These are phyloP conservation scores for Pochonia chlamydosporia DNA, from an alignment of 2,329 filamentous ascomycete species.

Conservation along the genomic window DNA sequence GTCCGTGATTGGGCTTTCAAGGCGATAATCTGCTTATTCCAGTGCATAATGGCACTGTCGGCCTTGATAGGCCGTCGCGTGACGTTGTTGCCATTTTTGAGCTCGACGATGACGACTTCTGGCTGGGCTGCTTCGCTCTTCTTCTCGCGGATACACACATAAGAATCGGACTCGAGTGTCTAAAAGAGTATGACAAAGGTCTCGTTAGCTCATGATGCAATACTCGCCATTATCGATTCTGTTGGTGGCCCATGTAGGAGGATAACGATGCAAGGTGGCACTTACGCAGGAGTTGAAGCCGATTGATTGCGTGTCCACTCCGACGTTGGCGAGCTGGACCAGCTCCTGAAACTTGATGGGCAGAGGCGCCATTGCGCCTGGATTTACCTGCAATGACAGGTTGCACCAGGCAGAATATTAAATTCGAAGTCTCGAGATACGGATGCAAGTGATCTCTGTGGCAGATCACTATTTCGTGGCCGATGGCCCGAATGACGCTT, in stretches of 20 bases:
- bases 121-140: conserved; percentile 76
- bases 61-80: conserved; percentile 95
- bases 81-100: conserved; percentile 96
- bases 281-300: conserved; percentile 73
- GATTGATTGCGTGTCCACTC: conserved; percentile 50
- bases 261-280: conserved; percentile 3
- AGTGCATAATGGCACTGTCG: conserved; percentile 99
- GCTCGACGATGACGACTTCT: conserved; percentile 94
- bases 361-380: conserved; percentile 57
- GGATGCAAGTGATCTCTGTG: conserved; percentile 16
- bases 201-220: not conserved
- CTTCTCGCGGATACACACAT: conserved; percentile 94
- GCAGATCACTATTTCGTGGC: conserved; percentile 15
- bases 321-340: conserved; percentile 56
- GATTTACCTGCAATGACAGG: conserved; percentile 17
- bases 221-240: not conserved
- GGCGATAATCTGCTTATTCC: conserved; percentile 91
- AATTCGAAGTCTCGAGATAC: not conserved
- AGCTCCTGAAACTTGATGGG: conserved; percentile 94
- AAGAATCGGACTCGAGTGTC: conserved; percentile 97
- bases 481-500: conserved; percentile 8
- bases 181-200: conserved; percentile 28
- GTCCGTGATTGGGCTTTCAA: conserved; percentile 91
- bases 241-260: not conserved
- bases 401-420: conserved; percentile 12